Percentiles rank a stretch among this genome's conserved stretches.
These are phyloP conservation scores for Fusarium sp. DNA, from an alignment of 2,329 filamentous ascomycete genomes.

Conservation along the genomic window DNA sequence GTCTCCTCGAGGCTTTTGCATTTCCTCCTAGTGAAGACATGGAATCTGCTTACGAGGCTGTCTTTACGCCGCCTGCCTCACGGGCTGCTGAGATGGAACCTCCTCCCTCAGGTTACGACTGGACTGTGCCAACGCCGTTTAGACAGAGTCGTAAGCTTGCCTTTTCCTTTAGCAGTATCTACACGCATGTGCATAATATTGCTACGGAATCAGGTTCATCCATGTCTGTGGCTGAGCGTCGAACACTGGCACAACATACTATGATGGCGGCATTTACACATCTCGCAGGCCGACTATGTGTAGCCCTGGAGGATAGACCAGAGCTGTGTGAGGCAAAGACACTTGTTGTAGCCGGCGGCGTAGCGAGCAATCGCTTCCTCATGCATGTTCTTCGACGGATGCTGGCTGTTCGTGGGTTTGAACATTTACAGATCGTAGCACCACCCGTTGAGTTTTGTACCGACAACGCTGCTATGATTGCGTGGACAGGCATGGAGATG, in stretches of 20 bases:
- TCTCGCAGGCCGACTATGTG: constrained; percentile 74
- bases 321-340: constrained; percentile 56
- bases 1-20: constrained; percentile 78
- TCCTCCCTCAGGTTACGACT: constrained; percentile 56
- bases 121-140: constrained; percentile 74
- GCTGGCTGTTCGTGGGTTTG: constrained; percentile 72
- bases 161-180: constrained; percentile 77
- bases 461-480: constrained; percentile 98
- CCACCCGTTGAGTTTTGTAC: constrained; percentile 84
- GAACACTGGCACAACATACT: constrained; percentile 71
- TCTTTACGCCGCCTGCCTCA: constrained; percentile 65
- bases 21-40: constrained; percentile 58
- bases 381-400: constrained; percentile 66
- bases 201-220: constrained; percentile 48
- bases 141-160: constrained; percentile 63
- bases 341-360: constrained; percentile 86
- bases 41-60: constrained; percentile 45
- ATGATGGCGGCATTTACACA: constrained; percentile 91
- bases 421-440: constrained; percentile 67
- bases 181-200: constrained; percentile 61
- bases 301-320: constrained; percentile 62
- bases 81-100: constrained; percentile 65
- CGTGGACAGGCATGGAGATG: constrained; percentile 94
- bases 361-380: constrained; percentile 84
- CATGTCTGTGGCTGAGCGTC: constrained; percentile 67